Base-by-base conservation (phyloP, 2,329 filamentous ascomycete genomes). In the Neonectria hederae region DNA sequence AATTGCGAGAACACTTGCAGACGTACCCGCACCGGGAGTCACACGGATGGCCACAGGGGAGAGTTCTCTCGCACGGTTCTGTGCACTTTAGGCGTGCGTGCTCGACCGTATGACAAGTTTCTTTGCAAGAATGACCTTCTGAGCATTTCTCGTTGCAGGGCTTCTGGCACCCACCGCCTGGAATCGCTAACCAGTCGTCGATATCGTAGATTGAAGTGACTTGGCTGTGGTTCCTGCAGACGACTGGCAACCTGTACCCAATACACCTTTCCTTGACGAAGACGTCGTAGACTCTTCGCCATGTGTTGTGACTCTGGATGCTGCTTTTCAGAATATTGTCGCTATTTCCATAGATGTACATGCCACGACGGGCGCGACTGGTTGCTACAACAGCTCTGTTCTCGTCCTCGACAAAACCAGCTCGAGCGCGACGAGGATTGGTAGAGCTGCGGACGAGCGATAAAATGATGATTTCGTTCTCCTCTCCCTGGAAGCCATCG, bases 401-500 rank as follows among this genome's bases (percentile, higher is more conserved):
- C 65, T 80, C 76, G 61, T 91, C 88, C 1, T 85, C 83, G 2
- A 97, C 82, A 69, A 97, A 97, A 0, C 94, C 94, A 30, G 94
- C 89, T 1, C 71, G 72, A 42, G 72, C 69, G 2, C 67, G 70
- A 1, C 68, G 80, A 5, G 80, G 74, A 1, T 79, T 72, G 1
- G 75, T 68, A 38, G 90, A 91, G 67, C 90, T 94, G 46, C 94
- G 87, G 3, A 96, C 93, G 0, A 97, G 81, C 0, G 94, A 97
- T 0, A 97, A 81, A 2, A 97, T 76, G 10, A 97, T 84, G 9
- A 97, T 83, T 24, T 94, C 91, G 66, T 97, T 97, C 75, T 97
- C 93, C 72, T 97, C 93, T 13, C 94, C 94, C 76, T 97, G 94
- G 73, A 95, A 97, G 0, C 91, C 92, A 73, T 97, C 94, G 0